Conservation (phyloP, 768 basidiomycete genomes). For the Termitomyces eurrhizus region DNA sequence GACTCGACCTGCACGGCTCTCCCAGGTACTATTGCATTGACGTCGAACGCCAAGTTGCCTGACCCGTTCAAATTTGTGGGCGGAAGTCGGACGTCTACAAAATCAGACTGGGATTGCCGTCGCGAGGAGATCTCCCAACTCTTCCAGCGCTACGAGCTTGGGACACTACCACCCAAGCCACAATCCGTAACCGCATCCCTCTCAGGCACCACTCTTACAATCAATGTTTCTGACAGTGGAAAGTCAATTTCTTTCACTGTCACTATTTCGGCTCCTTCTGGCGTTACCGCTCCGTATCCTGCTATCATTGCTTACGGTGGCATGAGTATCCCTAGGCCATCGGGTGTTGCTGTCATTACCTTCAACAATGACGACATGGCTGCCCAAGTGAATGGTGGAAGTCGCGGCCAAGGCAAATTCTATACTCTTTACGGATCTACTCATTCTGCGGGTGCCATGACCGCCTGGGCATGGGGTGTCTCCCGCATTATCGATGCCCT, state of each 20-base stretch:
- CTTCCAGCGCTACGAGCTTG: slow-evolving; percentile 51
- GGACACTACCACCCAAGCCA: slow-evolving; percentile 45
- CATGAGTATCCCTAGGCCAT: slow-evolving; percentile 33
- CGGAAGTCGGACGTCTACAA: slow-evolving; percentile 38
- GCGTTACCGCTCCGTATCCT: slow-evolving; percentile 43
- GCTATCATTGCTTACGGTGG: slow-evolving; percentile 51
- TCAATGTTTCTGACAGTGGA: slow-evolving; percentile 43
- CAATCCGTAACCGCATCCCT: slow-evolving; percentile 40
- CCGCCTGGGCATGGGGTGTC: slow-evolving; percentile 62
- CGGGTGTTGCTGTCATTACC: slow-evolving; percentile 40
- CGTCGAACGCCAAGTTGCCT: slow-evolving; percentile 39
- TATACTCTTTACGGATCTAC: slow-evolving; percentile 48
- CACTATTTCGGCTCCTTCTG: slow-evolving; percentile 41
- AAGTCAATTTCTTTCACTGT: slow-evolving; percentile 47
- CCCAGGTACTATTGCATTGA: slow-evolving; percentile 26
- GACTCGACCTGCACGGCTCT: slow-evolving; percentile 22
- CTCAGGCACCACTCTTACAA: slow-evolving; percentile 41
- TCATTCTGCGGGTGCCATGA: slow-evolving; percentile 49
- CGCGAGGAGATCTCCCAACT: slow-evolving; percentile 44
- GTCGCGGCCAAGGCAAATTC: slow-evolving; percentile 55
- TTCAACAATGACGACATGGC: slow-evolving; percentile 55
- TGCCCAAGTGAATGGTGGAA: slow-evolving; percentile 37
- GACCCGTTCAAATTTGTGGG: slow-evolving; percentile 52
- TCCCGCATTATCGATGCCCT: slow-evolving; percentile 59
- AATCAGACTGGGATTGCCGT: slow-evolving; percentile 49